These are phyloP conservation scores for Pelargonium cotyledonis DNA, from an alignment of 441 rosid species.

Conservation along the genomic window DNA sequence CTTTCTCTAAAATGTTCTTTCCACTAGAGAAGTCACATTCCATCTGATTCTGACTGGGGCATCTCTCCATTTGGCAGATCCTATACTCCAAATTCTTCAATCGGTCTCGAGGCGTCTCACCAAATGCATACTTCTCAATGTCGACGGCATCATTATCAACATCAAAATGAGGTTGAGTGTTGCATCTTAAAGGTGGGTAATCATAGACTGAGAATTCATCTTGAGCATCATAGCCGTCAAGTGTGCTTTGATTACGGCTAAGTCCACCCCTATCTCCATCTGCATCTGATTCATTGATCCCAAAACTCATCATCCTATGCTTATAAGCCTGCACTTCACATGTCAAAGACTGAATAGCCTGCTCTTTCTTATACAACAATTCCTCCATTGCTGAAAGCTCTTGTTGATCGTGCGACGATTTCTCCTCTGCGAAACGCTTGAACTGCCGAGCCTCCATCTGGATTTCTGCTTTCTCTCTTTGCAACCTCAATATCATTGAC, in stretches of 20 bases:
- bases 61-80: constrained; percentile 74
- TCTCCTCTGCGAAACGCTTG: constrained; percentile 87
- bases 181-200: constrained; percentile 77
- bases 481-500: constrained; percentile 95
- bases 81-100: constrained; percentile 72
- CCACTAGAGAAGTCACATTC: constrained; percentile 41
- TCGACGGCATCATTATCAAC: constrained; percentile 51
- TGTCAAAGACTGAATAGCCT: constrained; percentile 61
- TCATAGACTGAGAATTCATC: constrained; percentile 46
- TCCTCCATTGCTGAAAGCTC: constrained; percentile 71
- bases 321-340: constrained; percentile 83
- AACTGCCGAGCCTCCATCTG: constrained; percentile 91
- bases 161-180: constrained; percentile 36
- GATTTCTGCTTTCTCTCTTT: constrained; percentile 91
- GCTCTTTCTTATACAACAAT: constrained; percentile 79
- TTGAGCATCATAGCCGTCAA: constrained; percentile 36
- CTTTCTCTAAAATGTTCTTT: constrained; percentile 60
- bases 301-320: constrained; percentile 92
- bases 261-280: constrained; percentile 32
- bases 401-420: constrained; percentile 83
- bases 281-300: constrained; percentile 58
- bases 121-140: constrained; percentile 61
- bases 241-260: constrained; percentile 36
- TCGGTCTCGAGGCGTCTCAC: constrained; percentile 55
- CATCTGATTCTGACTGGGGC: constrained; percentile 41